Evolutionary conservation across 2,329 filamentous ascomycete genomes (phyloP).

Genomic region (Colletotrichum tamarilloi): DNA sequence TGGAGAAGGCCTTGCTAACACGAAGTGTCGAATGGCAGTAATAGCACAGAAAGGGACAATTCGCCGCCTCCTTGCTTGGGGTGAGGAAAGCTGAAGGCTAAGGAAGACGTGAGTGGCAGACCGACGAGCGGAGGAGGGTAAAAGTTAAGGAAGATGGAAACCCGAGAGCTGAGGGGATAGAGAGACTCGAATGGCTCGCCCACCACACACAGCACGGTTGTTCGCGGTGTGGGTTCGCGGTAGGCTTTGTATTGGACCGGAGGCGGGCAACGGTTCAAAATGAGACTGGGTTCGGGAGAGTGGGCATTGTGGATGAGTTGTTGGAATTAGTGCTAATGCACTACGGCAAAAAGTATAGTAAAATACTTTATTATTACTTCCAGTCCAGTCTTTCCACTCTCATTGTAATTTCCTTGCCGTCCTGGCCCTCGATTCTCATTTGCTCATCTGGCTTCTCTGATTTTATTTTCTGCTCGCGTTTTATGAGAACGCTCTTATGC

Average conservation of each 20-base stretch:
- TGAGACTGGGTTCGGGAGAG: constrained; percentile 12
- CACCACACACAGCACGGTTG: background rate
- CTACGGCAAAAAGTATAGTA: background rate
- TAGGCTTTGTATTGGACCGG: constrained; percentile 19
- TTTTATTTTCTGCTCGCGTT: background rate
- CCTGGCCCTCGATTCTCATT: background rate
- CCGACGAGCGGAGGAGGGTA: background rate
- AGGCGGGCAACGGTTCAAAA: background rate
- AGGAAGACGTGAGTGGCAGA: background rate
- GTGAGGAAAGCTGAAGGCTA: background rate
- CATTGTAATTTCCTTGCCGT: background rate
- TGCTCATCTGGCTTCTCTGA: background rate
- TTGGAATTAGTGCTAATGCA: constrained; percentile 30
- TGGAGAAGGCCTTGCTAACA: background rate
- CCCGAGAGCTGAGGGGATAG: background rate
- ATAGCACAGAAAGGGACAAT: background rate
- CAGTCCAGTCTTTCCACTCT: background rate
- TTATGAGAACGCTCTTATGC: background rate
- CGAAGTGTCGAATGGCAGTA: constrained; percentile 10
- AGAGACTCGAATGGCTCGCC: background rate
- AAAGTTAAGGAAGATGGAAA: background rate
- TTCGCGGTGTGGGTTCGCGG: constrained; percentile 10
- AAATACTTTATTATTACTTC: constrained; percentile 19
- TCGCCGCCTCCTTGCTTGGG: background rate
- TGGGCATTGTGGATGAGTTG: constrained; percentile 21